Evolutionary conservation across 1,284 basidiomycete genomes (phyloP).

Genomic region (Boletus calvinii): DNA sequence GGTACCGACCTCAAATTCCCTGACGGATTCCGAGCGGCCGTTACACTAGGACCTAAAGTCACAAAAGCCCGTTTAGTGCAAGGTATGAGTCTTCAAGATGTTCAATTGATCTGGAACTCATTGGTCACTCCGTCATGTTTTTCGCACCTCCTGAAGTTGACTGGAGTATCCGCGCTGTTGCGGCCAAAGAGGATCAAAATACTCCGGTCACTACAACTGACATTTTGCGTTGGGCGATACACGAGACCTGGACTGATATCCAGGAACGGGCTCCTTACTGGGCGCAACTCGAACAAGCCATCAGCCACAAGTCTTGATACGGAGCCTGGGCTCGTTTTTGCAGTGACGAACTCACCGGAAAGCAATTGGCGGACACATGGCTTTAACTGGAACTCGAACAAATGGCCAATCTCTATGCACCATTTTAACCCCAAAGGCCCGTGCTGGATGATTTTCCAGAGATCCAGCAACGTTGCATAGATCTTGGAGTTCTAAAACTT

Average conservation of each 20-base stretch:
- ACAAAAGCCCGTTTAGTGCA: slow-evolving; percentile 52
- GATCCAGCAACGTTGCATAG: neutral
- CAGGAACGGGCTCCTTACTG: neutral
- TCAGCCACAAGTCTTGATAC: too few species aligned
- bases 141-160: slow-evolving; percentile 48
- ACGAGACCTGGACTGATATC: neutral
- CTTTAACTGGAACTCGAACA: neutral
- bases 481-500: neutral
- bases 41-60: slow-evolving; percentile 14
- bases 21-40: slow-evolving; percentile 37
- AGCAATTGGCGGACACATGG: neutral
- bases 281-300: too few species aligned
- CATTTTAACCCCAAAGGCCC: neutral
- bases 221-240: neutral
- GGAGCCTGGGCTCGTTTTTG: too few species aligned
- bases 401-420: neutral
- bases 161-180: neutral
- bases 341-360: neutral
- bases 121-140: slow-evolving; percentile 49
- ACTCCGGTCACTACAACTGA: neutral
- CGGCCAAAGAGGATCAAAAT: neutral
- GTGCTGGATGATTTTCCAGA: neutral
- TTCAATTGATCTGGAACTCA: too few species aligned
- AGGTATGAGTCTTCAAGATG: too few species aligned
- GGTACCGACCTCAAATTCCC: neutral